Conservation (phyloP, 23 red algal species). For the Gracilaria caudata region DNA sequence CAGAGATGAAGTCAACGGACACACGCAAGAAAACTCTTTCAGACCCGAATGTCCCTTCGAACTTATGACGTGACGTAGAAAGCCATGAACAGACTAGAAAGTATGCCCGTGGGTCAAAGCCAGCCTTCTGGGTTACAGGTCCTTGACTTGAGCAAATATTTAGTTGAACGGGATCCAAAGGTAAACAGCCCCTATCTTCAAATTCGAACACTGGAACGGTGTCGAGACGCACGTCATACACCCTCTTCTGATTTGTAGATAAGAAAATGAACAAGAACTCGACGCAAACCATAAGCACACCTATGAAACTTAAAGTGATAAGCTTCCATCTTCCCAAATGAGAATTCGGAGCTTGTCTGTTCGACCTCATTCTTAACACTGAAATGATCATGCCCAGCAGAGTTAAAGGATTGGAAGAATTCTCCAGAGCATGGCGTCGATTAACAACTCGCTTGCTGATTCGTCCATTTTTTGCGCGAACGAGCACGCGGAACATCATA, state of each 20-base stretch:
- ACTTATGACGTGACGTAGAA: no score
- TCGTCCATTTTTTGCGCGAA: not conserved
- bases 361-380: no score
- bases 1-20: not conserved
- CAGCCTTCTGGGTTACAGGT: not conserved
- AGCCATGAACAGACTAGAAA: not conserved
- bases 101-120: not conserved
- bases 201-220: slow-evolving; percentile 11
- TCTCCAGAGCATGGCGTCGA: not conserved
- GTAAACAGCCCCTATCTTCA: slow-evolving; percentile 4
- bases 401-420: not conserved
- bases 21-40: not conserved
- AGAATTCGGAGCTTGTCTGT: not conserved
- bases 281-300: not conserved
- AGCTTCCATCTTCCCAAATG: not conserved
- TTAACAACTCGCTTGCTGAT: not conserved
- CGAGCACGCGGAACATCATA: not conserved
- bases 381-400: not conserved
- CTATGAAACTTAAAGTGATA: not conserved
- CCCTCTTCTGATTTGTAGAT: not conserved
- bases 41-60: no score
- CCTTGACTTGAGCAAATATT: not conserved
- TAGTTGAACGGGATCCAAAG: not conserved
- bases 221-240: not conserved
- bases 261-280: slow-evolving; percentile 32